phyloP scores from a whole-genome alignment of 2,329 filamentous ascomycete genomes.

The Alternaria triticimaculans region DNA sequence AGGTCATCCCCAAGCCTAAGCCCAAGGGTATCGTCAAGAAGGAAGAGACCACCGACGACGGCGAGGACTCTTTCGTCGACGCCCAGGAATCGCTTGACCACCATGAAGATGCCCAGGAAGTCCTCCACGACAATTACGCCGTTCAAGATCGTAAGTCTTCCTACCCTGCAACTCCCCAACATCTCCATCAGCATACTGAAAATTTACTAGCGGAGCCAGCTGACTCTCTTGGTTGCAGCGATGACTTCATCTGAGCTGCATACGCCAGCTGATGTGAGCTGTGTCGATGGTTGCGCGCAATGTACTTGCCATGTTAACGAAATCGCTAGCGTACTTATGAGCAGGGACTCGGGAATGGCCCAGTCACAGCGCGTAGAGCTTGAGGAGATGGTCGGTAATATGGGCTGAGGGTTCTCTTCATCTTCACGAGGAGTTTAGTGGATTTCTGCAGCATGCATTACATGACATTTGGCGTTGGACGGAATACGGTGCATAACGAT shows the following conservation, averaged over 20 bases:
- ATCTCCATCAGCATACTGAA: background rate
- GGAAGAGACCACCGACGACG: background rate
- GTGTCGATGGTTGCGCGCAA: background rate
- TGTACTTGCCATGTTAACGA: conserved; percentile 13
- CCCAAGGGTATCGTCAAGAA: background rate
- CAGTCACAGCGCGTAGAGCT: conserved; percentile 7
- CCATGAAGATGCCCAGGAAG: background rate
- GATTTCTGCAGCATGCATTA: background rate
- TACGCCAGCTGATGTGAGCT: background rate
- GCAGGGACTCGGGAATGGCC: conserved; percentile 20
- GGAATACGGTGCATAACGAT: background rate
- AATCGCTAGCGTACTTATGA: conserved; percentile 13
- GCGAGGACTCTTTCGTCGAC: conserved; percentile 10
- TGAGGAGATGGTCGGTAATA: background rate
- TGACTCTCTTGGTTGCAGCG: background rate
- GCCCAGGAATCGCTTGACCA: conserved; percentile 1
- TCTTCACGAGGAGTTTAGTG: background rate
- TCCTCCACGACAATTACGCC: background rate
- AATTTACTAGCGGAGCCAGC: background rate
- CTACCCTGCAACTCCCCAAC: background rate
- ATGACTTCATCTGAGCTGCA: background rate
- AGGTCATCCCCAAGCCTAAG: conserved; percentile 6
- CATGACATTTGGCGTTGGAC: background rate
- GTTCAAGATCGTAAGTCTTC: background rate
- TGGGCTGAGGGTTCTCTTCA: background rate